Percentiles rank a stretch among this genome's conserved stretches.
These are phyloP conservation scores for Talaromyces trachyspermus DNA, from an alignment of 495 filamentous ascomycete species.

Conservation along the genomic window DNA sequence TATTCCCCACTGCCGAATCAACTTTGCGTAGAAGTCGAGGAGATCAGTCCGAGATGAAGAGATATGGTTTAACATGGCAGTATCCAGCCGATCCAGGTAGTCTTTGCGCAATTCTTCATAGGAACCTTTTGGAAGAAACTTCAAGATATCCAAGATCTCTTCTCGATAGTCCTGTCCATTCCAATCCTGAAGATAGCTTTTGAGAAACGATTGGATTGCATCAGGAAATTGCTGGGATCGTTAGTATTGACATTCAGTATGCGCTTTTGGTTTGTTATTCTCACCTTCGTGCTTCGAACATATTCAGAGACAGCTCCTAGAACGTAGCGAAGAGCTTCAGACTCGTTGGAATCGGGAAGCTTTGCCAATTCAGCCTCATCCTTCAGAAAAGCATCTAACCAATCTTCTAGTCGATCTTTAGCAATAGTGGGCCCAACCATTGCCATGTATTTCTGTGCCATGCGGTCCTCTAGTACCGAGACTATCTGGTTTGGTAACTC, in stretches of 20 bases:
- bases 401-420: constrained; percentile 53
- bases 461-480: constrained; percentile 64
- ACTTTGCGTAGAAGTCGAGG: constrained; percentile 61
- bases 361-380: constrained; percentile 50
- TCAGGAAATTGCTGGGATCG: constrained; percentile 50
- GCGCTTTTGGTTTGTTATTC: background rate
- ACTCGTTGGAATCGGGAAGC: constrained; percentile 38
- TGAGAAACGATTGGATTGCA: constrained; percentile 55
- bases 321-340: constrained; percentile 40
- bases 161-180: constrained; percentile 53
- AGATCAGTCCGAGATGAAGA: constrained; percentile 45
- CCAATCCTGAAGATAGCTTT: constrained; percentile 57
- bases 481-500: constrained; percentile 76
- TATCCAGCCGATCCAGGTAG: constrained; percentile 53
- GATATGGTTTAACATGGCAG: constrained; percentile 44
- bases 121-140: constrained; percentile 51
- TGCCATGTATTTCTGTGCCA: constrained; percentile 69
- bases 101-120: constrained; percentile 44
- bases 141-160: constrained; percentile 57
- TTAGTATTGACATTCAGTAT: constrained; percentile 9
- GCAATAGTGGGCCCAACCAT: constrained; percentile 54
- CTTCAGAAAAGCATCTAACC: constrained; percentile 53
- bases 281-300: constrained; percentile 57
- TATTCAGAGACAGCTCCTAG: constrained; percentile 53
- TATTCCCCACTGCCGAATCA: constrained; percentile 64